A percentile compares a stretch with the other conserved stretches of the same genome.
Evolutionary conservation across 257 asterid genomes (phyloP).

Genomic region (Datura wrightii): DNA sequence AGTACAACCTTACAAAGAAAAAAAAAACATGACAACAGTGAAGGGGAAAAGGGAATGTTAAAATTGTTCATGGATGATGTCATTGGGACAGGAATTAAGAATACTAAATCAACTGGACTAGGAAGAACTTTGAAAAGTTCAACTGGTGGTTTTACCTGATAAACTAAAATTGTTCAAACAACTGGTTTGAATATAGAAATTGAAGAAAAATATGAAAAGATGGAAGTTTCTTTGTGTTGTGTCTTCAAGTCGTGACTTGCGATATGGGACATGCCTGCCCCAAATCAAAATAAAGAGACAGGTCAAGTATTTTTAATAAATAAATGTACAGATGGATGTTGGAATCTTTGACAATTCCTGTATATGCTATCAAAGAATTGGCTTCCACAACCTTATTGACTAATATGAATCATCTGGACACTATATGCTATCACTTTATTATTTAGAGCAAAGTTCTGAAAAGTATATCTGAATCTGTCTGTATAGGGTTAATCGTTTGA

Average conservation of each 20-base stretch:
- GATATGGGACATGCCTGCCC: not conserved
- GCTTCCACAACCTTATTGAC: conserved; percentile 1
- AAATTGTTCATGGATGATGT: not conserved
- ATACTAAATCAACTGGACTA: not conserved
- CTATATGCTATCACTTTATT: too few species aligned
- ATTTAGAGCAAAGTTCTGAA: not conserved
- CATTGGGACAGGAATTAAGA: not conserved
- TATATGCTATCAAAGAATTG: not conserved
- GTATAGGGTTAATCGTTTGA: not conserved
- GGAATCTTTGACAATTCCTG: conserved; percentile 5
- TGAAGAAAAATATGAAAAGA: not conserved
- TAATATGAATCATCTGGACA: not conserved
- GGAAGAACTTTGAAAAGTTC: not conserved
- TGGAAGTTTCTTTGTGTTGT: not conserved
- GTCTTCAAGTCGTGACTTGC: conserved; percentile 5
- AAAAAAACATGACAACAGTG: not conserved
- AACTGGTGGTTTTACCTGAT: not conserved
- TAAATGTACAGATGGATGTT: not conserved
- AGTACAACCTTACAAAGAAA: too few species aligned
- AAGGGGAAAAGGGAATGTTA: not conserved
- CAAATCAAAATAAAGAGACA: conserved; percentile 11
- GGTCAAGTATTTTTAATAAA: not conserved
- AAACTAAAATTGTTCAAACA: conserved; percentile 12
- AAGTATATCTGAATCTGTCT: not conserved
- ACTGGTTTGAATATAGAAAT: not conserved